Evolutionary conservation across 2,329 filamentous ascomycete genomes (phyloP).

Genomic region (Dactylonectria estremocensis): DNA sequence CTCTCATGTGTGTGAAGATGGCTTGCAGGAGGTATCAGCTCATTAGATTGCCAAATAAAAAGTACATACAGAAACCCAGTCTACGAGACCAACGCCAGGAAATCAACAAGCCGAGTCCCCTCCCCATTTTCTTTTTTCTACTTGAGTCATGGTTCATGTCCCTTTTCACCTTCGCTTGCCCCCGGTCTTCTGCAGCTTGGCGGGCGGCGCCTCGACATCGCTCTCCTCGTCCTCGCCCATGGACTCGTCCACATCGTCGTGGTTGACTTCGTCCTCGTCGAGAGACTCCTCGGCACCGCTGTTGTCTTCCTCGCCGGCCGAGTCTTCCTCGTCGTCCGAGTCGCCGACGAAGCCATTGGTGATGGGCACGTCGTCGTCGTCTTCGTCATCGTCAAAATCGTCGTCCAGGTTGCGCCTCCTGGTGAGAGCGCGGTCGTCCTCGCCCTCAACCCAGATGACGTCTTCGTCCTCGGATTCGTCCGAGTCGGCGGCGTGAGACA

Average conservation of each 20-base stretch:
- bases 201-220: conserved; percentile 64
- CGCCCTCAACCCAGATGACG: conserved; percentile 90
- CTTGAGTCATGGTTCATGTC: conserved; percentile 17
- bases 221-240: conserved; percentile 70
- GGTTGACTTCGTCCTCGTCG: conserved; percentile 72
- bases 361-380: conserved; percentile 71
- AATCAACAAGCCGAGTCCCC: conserved; percentile 37
- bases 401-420: conserved; percentile 54
- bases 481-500: conserved; percentile 60
- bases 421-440: conserved; percentile 73
- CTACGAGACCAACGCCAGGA: conserved; percentile 49
- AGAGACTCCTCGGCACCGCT: conserved; percentile 64
- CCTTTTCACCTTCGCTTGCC: conserved; percentile 44
- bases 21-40: conserved; percentile 45
- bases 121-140: conserved; percentile 32
- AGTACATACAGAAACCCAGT: conserved; percentile 46
- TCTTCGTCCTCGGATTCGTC: conserved; percentile 74
- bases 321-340: conserved; percentile 72
- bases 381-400: conserved; percentile 63
- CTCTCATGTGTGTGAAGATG: neutral
- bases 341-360: conserved; percentile 70
- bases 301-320: conserved; percentile 60
- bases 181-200: conserved; percentile 56
- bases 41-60: conserved; percentile 48
- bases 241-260: conserved; percentile 70